Evolutionary conservation across 2,329 filamentous ascomycete species (phyloP).

Genomic region (Neopestalotiopsis rosae): DNA sequence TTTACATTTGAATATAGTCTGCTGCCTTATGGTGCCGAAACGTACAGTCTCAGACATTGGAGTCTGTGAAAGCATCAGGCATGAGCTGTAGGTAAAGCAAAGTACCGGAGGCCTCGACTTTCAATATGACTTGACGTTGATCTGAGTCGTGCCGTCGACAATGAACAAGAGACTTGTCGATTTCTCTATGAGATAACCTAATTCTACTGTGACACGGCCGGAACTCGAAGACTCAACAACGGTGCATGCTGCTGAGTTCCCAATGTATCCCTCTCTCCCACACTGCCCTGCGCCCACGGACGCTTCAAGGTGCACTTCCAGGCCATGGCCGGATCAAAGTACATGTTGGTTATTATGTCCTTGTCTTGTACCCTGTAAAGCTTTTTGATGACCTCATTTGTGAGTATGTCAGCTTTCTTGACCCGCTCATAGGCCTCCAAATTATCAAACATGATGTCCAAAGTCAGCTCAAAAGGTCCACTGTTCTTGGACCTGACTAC

Average conservation of each 20-base stretch:
- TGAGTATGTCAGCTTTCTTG: conserved; percentile 35
- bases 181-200: too few species aligned
- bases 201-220: conserved; percentile 6
- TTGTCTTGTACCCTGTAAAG: conserved; percentile 32
- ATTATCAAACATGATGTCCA: conserved; percentile 37
- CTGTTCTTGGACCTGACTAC: conserved; percentile 34
- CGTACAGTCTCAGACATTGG: too few species aligned
- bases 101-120: too few species aligned
- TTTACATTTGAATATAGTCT: too few species aligned
- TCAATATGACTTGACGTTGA: too few species aligned
- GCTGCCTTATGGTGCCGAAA: too few species aligned
- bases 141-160: too few species aligned
- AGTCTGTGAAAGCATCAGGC: too few species aligned
- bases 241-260: conserved; percentile 43
- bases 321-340: conserved; percentile 43
- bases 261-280: conserved; percentile 41
- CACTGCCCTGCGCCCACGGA: conserved; percentile 39
- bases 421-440: conserved; percentile 33
- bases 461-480: neutral
- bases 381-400: conserved; percentile 28
- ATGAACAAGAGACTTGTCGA: too few species aligned
- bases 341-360: conserved; percentile 37
- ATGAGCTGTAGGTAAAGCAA: too few species aligned
- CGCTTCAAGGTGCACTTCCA: conserved; percentile 43
- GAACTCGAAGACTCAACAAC: conserved; percentile 34